Evolutionary conservation across 192 early-diverging fungal genomes (phyloP).

Genomic region (Kappamyces sp.): DNA sequence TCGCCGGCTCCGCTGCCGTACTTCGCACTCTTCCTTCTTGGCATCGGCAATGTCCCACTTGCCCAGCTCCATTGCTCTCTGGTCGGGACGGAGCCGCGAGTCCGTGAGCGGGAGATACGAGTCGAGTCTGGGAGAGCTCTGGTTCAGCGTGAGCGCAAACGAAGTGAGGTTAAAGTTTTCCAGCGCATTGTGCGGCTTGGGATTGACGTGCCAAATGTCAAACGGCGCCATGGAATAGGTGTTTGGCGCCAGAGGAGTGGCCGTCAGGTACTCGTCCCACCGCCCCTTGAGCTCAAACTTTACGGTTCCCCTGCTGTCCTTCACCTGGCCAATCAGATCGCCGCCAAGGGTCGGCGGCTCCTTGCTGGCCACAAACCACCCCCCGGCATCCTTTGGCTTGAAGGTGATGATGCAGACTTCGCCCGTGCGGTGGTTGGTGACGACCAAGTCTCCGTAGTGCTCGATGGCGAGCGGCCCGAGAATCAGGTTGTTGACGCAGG

Average conservation of each 20-base stretch:
- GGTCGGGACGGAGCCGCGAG: conserved; percentile 78
- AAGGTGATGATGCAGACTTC: conserved; percentile 73
- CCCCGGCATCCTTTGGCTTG: conserved; percentile 49
- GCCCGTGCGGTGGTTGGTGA: conserved; percentile 76
- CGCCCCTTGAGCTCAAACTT: conserved; percentile 26
- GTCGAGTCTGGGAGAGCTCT: conserved; percentile 52
- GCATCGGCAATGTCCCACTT: conserved; percentile 70
- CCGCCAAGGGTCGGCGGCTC: conserved; percentile 21
- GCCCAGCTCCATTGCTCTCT: conserved; percentile 78
- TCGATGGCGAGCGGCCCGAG: conserved; percentile 79
- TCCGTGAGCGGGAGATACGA: conserved; percentile 70
- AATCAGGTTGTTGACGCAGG: conserved; percentile 81
- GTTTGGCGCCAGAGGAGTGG: conserved; percentile 9
- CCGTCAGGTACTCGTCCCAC: conserved; percentile 31
- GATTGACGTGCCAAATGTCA: conserved; percentile 18
- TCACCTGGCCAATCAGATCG: conserved; percentile 29
- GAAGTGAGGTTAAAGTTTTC: conserved; percentile 64
- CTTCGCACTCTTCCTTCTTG: conserved; percentile 69
- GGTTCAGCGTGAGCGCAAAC: conserved; percentile 74
- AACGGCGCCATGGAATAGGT: conserved; percentile 20
- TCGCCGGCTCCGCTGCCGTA: conserved; percentile 65
- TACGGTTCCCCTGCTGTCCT: conserved; percentile 28
- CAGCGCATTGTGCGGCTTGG: conserved; percentile 17
- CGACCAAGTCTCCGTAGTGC: conserved; percentile 78
- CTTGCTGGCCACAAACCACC: conserved; percentile 48